A percentile compares a stretch with the other conserved stretches of the same genome.
Evolutionary conservation across 306 rosid genomes (phyloP).

Genomic region (Prunus mira): DNA sequence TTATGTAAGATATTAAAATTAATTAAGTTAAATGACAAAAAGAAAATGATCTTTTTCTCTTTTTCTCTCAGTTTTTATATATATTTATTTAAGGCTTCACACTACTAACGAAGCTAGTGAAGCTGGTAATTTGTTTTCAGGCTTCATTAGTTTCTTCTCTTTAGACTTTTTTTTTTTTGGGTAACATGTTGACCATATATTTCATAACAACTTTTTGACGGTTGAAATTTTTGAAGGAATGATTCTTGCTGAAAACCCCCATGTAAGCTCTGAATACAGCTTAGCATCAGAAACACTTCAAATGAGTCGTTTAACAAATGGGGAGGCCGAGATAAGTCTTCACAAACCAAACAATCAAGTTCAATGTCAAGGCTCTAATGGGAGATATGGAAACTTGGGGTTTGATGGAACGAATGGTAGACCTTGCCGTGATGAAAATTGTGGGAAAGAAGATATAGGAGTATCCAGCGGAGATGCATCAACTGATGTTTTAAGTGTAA

Average conservation of each 20-base stretch:
- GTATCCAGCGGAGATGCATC: conserved; percentile 17
- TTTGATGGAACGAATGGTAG: conserved; percentile 30
- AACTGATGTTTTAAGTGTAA: conserved; percentile 25
- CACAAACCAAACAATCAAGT: conserved; percentile 37
- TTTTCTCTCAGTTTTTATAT: too few species aligned
- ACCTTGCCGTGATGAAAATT: conserved; percentile 27
- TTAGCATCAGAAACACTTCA: conserved; percentile 36
- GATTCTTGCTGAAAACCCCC: conserved; percentile 33
- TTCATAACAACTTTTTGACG: conserved; percentile 1
- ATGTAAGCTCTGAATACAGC: conserved; percentile 22
- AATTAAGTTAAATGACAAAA: background rate
- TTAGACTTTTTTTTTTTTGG: background rate
- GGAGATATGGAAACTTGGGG: conserved; percentile 29
- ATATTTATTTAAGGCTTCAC: too few species aligned
- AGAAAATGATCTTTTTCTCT: background rate
- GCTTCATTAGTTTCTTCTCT: background rate
- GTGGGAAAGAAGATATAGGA: conserved; percentile 26
- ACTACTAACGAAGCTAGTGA: background rate
- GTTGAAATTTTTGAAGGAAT: conserved; percentile 26
- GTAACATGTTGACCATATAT: background rate
- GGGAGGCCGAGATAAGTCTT: conserved; percentile 50
- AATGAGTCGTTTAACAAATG: conserved; percentile 41
- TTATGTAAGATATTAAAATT: background rate
- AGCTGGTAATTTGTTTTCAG: background rate
- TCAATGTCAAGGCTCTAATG: conserved; percentile 26